These are phyloP conservation scores for Aspergillus panamensis DNA, from an alignment of 495 filamentous ascomycete species.

Conservation along the genomic window DNA sequence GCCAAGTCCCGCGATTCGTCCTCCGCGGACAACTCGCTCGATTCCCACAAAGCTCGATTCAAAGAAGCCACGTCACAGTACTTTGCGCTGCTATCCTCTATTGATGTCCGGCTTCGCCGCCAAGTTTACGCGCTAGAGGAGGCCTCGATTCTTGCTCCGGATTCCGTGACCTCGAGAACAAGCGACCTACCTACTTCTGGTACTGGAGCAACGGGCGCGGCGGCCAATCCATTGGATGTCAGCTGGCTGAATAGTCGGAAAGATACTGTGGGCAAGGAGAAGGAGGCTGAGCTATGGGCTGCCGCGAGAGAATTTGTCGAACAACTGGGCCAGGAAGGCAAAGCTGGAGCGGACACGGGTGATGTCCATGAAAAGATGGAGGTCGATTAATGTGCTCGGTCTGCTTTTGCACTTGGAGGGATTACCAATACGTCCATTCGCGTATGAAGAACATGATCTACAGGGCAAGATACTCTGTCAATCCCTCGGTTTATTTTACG, in stretches of 20 bases:
- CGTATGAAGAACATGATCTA: not conserved
- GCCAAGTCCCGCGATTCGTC: constrained; percentile 33
- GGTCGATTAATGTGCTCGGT: constrained; percentile 26
- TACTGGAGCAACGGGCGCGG: constrained; percentile 21
- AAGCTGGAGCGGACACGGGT: constrained; percentile 10
- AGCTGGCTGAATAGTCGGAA: constrained; percentile 82
- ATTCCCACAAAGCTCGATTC: constrained; percentile 58
- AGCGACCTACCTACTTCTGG: constrained; percentile 28
- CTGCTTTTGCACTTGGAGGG: not conserved
- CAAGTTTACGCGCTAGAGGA: constrained; percentile 80
- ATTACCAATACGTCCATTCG: not conserved
- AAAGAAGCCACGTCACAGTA: constrained; percentile 58
- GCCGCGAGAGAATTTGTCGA: constrained; percentile 53
- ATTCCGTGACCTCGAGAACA: constrained; percentile 22
- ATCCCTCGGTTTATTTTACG: no score
- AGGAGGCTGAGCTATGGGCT: constrained; percentile 75
- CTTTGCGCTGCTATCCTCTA: constrained; percentile 63
- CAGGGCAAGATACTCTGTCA: no score
- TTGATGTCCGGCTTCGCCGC: constrained; percentile 67
- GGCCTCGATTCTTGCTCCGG: constrained; percentile 61
- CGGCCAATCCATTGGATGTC: constrained; percentile 58
- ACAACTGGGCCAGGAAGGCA: constrained; percentile 24
- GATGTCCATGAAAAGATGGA: constrained; percentile 34
- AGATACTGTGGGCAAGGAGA: constrained; percentile 69
- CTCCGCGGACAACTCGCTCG: constrained; percentile 38